Conservation (phyloP, 768 basidiomycete genomes). For the Termitomyces sp. region DNA sequence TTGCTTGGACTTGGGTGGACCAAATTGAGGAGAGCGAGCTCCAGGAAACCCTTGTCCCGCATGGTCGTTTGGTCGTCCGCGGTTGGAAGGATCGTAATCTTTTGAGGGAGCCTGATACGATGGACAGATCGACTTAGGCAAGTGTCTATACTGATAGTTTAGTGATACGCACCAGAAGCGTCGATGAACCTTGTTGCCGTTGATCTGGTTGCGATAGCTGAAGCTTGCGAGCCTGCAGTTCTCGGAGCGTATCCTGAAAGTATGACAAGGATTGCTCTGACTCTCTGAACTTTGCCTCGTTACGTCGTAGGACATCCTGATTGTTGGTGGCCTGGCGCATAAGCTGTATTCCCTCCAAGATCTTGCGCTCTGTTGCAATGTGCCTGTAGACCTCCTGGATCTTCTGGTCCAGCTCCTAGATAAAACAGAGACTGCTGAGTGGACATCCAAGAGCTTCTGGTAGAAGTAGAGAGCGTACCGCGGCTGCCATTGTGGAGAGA, state of each 20-base stretch:
- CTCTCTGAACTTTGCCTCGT: conserved; percentile 84
- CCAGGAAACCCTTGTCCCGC: conserved; percentile 33
- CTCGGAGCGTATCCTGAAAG: conserved; percentile 81
- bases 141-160: too few relatives aligned
- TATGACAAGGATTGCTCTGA: conserved; percentile 80
- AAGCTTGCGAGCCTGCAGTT: conserved; percentile 76
- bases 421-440: conserved; percentile 8
- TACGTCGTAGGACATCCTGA: conserved; percentile 78
- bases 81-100: conserved; percentile 38
- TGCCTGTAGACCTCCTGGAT: conserved; percentile 87
- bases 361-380: conserved; percentile 90
- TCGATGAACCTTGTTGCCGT: conserved; percentile 44
- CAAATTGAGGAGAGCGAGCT: conserved; percentile 33
- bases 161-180: conserved; percentile 36
- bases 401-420: conserved; percentile 82
- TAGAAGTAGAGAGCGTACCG: conserved; percentile 5
- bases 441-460: conserved; percentile 21
- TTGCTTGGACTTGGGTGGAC: conserved; percentile 52
- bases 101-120: conserved; percentile 48
- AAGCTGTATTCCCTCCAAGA: conserved; percentile 79
- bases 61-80: conserved; percentile 34
- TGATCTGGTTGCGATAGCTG: conserved; percentile 51
- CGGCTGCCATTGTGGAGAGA: conserved; percentile 18
- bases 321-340: conserved; percentile 82
- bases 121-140: neutral